Conservation (phyloP, 2,329 filamentous ascomycete species). For the Xylaria sp. region DNA sequence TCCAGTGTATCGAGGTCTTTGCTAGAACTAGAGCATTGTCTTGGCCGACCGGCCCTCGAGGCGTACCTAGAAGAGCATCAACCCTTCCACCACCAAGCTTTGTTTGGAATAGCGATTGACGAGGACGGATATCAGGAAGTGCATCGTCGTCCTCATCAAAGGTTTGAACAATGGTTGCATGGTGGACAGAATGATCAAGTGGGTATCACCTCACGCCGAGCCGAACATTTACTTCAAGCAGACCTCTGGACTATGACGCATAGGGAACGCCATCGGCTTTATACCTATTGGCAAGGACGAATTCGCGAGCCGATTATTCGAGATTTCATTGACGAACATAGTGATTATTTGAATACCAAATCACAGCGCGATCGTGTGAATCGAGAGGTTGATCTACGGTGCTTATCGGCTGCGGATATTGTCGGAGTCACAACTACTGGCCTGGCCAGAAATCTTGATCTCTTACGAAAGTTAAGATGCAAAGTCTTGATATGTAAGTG, state of each 20-base stretch:
- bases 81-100: slow-evolving; percentile 30
- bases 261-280: slow-evolving; percentile 35
- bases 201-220: background rate
- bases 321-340: slow-evolving; percentile 9
- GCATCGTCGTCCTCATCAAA: slow-evolving; percentile 14
- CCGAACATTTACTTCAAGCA: slow-evolving; percentile 18
- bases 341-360: slow-evolving; percentile 22
- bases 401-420: slow-evolving; percentile 50
- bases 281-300: slow-evolving; percentile 39
- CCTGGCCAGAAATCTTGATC: slow-evolving; percentile 56
- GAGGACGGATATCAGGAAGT: slow-evolving; percentile 38
- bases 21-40: slow-evolving; percentile 25
- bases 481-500: slow-evolving; percentile 62
- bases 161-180: slow-evolving; percentile 33
- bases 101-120: slow-evolving; percentile 38
- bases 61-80: slow-evolving; percentile 32
- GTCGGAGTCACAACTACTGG: slow-evolving; percentile 67
- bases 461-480: slow-evolving; percentile 54
- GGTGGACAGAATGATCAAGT: background rate
- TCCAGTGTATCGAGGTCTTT: slow-evolving; percentile 5
- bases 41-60: slow-evolving; percentile 24
- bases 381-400: slow-evolving; percentile 46
- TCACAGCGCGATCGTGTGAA: slow-evolving; percentile 30
- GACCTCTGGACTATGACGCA: slow-evolving; percentile 32
- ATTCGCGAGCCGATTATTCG: slow-evolving; percentile 33